phyloP scores from a whole-genome alignment of 345 rosid species.

The rapeseed (Brassica napus) region Da-Ae NC_063445.1:35649001-35649500 shows the following conservation, averaged over 20 bases:
- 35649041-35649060: conserved; percentile 91
- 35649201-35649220: conserved; percentile 82
- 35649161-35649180: not conserved
- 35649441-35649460: conserved; percentile 84
- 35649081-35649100: conserved; percentile 96
- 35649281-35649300: conserved; percentile 99
- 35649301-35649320: conserved; percentile 91
- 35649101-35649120: conserved; percentile 98
- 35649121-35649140: conserved; percentile 53
- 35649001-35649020: conserved; percentile 70
- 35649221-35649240: conserved; percentile 95
- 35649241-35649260: conserved; percentile 94
- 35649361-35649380: not conserved
- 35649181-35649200: not conserved
- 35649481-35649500: conserved; percentile 76
- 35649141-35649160: not conserved
- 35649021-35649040: conserved; percentile 91
- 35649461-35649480: conserved; percentile 96
- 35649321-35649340: conserved; percentile 56
- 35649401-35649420: conserved; percentile 87
- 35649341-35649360: not conserved
- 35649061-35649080: conserved; percentile 92
- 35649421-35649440: conserved; percentile 98
- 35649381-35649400: conserved; percentile 23
- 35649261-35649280: conserved; percentile 98